Conservation (phyloP, 2,329 filamentous ascomycete genomes). For the Penicillium sp. region DNA sequence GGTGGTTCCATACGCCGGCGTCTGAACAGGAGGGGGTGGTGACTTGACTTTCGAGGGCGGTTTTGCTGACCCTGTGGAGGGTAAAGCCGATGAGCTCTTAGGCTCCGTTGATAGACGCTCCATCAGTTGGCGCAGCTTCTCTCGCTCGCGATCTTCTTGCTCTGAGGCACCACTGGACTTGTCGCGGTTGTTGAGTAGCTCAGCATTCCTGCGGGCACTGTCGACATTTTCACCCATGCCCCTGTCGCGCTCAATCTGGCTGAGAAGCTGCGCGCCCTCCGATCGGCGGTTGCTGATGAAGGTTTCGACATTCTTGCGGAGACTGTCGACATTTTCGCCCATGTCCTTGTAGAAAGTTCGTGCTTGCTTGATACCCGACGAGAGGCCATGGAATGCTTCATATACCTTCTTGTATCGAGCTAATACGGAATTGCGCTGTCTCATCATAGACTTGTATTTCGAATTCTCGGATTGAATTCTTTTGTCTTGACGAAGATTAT, state of each 20-base stretch:
- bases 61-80: slow-evolving; percentile 43
- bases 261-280: slow-evolving; percentile 85
- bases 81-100: slow-evolving; percentile 29
- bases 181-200: slow-evolving; percentile 83
- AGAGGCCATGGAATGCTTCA: slow-evolving; percentile 86
- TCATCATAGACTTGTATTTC: slow-evolving; percentile 86
- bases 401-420: slow-evolving; percentile 87
- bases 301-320: slow-evolving; percentile 92
- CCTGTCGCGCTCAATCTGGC: slow-evolving; percentile 79
- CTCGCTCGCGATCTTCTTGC: slow-evolving; percentile 76
- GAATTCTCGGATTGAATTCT: slow-evolving; percentile 89
- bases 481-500: slow-evolving; percentile 86
- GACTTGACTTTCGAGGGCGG: slow-evolving; percentile 47
- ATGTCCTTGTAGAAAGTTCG: slow-evolving; percentile 95
- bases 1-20: slow-evolving; percentile 31
- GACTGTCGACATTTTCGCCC: slow-evolving; percentile 86
- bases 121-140: slow-evolving; percentile 85
- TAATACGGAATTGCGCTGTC: slow-evolving; percentile 76
- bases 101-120: slow-evolving; percentile 86
- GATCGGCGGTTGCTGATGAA: slow-evolving; percentile 93
- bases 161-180: slow-evolving; percentile 52
- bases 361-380: slow-evolving; percentile 79
- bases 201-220: slow-evolving; percentile 90
- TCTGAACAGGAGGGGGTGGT: slow-evolving; percentile 35
- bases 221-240: slow-evolving; percentile 89